Evolutionary conservation across 805 yeast species (phyloP).

Genomic region (Candida ascalaphidarum): DNA sequence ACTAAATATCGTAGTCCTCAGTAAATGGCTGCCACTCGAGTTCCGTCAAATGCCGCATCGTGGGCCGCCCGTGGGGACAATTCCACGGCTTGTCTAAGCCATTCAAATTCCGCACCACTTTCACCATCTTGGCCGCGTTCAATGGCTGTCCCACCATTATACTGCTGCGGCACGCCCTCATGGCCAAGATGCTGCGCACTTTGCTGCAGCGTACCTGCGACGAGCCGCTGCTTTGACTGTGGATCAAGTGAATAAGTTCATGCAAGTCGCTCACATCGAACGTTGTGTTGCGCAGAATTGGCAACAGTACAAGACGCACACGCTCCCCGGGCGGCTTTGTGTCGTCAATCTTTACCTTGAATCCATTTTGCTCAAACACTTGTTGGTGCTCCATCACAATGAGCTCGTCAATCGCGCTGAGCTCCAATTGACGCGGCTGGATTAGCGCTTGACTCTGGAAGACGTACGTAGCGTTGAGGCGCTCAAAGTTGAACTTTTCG

Average conservation of each 20-base stretch:
- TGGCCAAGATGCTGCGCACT: constrained; percentile 77
- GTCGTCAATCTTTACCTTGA: constrained; percentile 45
- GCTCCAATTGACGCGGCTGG: constrained; percentile 45
- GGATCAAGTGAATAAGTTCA: constrained; percentile 63
- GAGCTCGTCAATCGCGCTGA: constrained; percentile 74
- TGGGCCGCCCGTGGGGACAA: constrained; percentile 96
- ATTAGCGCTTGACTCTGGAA: constrained; percentile 64
- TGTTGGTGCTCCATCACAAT: constrained; percentile 51
- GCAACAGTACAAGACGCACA: constrained; percentile 53
- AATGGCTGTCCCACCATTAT: constrained; percentile 88
- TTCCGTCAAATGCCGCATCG: constrained; percentile 83
- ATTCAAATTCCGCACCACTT: constrained; percentile 61
- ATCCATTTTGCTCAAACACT: constrained; percentile 70
- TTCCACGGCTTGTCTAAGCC: constrained; percentile 89
- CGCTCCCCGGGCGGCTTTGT: constrained; percentile 48
- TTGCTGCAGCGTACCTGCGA: constrained; percentile 55
- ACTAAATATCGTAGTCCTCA: constrained; percentile 6
- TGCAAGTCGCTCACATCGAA: constrained; percentile 65
- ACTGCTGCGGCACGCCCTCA: constrained; percentile 91
- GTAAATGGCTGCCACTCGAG: constrained; percentile 15
- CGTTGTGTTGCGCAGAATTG: constrained; percentile 60
- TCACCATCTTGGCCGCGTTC: constrained; percentile 49
- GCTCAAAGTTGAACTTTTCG: constrained; percentile 88
- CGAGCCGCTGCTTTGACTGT: too few species aligned
- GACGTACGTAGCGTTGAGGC: constrained; percentile 33